Evolutionary conservation across 2,329 filamentous ascomycete genomes (phyloP).

Genomic region (Cladophialophora psammophila): DNA sequence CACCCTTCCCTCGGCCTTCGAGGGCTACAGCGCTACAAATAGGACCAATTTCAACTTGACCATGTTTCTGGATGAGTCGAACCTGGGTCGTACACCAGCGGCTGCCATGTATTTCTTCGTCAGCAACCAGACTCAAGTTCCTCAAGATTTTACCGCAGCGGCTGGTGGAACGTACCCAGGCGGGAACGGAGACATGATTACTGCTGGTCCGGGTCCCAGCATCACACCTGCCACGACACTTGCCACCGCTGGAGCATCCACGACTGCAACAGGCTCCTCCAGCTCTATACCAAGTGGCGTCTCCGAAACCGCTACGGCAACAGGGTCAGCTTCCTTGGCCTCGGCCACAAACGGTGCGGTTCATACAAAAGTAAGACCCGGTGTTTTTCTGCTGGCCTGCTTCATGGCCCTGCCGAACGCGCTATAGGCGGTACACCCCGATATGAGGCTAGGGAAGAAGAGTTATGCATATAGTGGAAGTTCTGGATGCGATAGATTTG

Average conservation of each 20-base stretch:
- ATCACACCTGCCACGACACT: slow-evolving; percentile 28
- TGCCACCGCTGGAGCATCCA: slow-evolving; percentile 21
- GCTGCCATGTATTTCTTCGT: slow-evolving; percentile 38
- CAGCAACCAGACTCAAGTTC: slow-evolving; percentile 36
- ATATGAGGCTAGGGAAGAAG: background rate
- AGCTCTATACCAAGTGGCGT: background rate
- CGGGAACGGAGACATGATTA: slow-evolving; percentile 37
- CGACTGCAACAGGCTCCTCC: slow-evolving; percentile 2
- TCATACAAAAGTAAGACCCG: background rate
- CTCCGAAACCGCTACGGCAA: slow-evolving; percentile 14
- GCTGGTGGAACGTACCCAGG: slow-evolving; percentile 33
- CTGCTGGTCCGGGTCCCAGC: slow-evolving; percentile 31
- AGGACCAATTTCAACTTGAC: slow-evolving; percentile 34
- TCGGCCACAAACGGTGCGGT: slow-evolving; percentile 17
- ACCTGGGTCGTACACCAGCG: slow-evolving; percentile 33
- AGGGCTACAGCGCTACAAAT: slow-evolving; percentile 32
- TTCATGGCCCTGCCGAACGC: background rate
- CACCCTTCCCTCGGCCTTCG: slow-evolving; percentile 30
- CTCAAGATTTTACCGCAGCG: slow-evolving; percentile 33
- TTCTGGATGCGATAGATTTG: background rate
- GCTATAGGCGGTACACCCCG: background rate
- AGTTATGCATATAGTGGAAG: background rate
- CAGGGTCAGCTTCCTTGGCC: slow-evolving; percentile 26
- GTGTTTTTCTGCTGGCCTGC: background rate
- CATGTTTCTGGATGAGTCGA: slow-evolving; percentile 31